These are phyloP conservation scores for Yamadazyma atlantica DNA, from an alignment of 1,139 yeast genomes.

Conservation along the genomic window DNA sequence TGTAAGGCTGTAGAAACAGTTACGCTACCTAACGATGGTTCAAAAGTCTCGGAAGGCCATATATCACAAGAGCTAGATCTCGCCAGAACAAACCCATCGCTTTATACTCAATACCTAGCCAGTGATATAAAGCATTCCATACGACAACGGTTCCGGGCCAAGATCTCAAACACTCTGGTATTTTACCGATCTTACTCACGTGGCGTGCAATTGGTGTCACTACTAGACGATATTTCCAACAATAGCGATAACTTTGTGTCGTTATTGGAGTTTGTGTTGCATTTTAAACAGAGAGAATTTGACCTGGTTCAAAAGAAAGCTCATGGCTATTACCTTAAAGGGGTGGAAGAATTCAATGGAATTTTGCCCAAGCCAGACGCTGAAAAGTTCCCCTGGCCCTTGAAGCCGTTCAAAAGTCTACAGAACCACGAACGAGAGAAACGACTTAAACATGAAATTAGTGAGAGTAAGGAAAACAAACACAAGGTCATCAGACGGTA, in stretches of 20 bases:
- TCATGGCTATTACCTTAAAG: conserved; percentile 2
- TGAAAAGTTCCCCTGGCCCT: conserved; percentile 13
- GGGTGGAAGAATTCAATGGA: conserved; percentile 13
- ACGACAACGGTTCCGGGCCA: conserved; percentile 17
- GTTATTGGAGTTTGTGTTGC: conserved; percentile 2
- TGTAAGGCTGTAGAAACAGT: conserved; percentile 7
- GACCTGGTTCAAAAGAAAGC: conserved; percentile 4
- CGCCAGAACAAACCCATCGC: conserved; percentile 7
- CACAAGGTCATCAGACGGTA: conserved; percentile 22
- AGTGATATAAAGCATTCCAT: conserved; percentile 20
- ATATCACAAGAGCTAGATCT: conserved; percentile 6
- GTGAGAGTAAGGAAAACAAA: conserved; percentile 10
- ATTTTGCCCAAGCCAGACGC: conserved; percentile 6
- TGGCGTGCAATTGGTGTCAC: conserved; percentile 2
- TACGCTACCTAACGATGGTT: neutral
- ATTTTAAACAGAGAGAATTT: conserved; percentile 5
- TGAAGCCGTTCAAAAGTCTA: conserved; percentile 5
- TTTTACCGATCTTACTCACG: conserved; percentile 2
- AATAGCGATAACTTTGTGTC: neutral
- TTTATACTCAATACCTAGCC: conserved; percentile 9
- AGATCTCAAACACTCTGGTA: neutral
- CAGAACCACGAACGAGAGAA: conserved; percentile 12
- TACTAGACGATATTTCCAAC: neutral
- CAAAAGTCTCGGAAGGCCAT: neutral
- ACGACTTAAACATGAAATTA: conserved; percentile 12